Percentiles rank a stretch among this genome's conserved stretches.
Evolutionary conservation across 164 flowering plant species (phyloP).

Genomic region (Amborella trichopoda): DNA sequence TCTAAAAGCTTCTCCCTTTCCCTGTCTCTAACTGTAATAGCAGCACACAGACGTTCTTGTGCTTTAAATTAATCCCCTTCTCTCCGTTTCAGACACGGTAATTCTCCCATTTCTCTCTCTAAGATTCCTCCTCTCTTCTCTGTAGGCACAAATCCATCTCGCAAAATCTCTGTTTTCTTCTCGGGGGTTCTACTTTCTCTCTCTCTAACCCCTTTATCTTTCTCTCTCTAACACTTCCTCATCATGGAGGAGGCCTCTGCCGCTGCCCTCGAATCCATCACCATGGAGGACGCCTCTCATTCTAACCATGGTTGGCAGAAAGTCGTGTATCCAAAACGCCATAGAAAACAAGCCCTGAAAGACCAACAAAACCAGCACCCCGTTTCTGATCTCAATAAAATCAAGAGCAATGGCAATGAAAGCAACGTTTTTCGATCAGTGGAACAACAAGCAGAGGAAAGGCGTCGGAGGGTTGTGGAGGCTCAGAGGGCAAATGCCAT

Average conservation of each 20-base stretch:
- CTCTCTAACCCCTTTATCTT: no score
- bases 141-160: no score
- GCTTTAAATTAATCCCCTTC: no score
- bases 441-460: constrained; percentile 29
- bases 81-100: no score
- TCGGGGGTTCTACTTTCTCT: no score
- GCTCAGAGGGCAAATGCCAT: constrained; percentile 17
- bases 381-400: not conserved
- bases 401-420: not conserved
- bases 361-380: not conserved
- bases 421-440: constrained; percentile 22
- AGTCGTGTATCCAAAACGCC: constrained; percentile 58
- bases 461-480: constrained; percentile 18
- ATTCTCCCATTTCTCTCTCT: no score
- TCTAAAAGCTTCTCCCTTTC: no score
- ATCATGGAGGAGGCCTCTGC: not conserved
- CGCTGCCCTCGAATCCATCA: not conserved
- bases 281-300: constrained; percentile 1
- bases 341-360: constrained; percentile 9
- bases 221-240: not conserved
- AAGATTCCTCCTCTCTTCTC: no score
- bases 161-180: no score
- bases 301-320: constrained; percentile 78
- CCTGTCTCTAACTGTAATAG: no score
- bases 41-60: no score